Evolutionary conservation across 495 filamentous ascomycete species (phyloP).

Genomic region (Daldinia grandis): DNA sequence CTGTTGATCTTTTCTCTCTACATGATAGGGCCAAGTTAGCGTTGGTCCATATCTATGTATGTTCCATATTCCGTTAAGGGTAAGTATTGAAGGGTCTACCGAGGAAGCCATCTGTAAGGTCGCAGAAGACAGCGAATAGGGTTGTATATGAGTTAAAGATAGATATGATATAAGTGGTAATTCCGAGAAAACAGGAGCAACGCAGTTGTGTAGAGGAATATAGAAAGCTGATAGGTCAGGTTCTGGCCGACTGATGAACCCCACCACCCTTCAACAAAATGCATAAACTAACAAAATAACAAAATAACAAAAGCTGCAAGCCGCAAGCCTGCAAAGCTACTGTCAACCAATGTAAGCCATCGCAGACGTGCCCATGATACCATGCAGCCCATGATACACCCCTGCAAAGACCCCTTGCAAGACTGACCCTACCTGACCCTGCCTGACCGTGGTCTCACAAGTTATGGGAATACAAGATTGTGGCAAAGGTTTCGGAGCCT

Average conservation of each 20-base stretch:
- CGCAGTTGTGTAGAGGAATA: not conserved
- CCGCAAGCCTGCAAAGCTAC: not conserved
- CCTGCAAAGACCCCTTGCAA: constrained; percentile 18
- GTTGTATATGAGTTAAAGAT: constrained; percentile 11
- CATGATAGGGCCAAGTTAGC: not conserved
- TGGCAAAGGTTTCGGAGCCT: constrained; percentile 38
- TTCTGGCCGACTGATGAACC: constrained; percentile 10
- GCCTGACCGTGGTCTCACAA: constrained; percentile 36
- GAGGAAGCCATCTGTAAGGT: not conserved
- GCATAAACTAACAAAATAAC: not conserved
- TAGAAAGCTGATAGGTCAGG: constrained; percentile 3
- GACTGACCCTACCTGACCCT: constrained; percentile 10
- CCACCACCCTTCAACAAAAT: constrained; percentile 18
- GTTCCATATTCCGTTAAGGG: constrained; percentile 2
- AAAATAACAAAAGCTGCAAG: not conserved
- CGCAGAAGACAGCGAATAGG: not conserved
- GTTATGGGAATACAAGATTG: constrained; percentile 34
- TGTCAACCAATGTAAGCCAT: constrained; percentile 34
- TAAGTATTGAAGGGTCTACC: constrained; percentile 7
- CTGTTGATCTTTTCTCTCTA: not conserved
- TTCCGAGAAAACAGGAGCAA: constrained; percentile 8
- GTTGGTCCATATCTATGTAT: not conserved
- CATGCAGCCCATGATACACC: constrained; percentile 29
- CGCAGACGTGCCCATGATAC: constrained; percentile 22
- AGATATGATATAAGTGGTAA: constrained; percentile 5